phyloP scores from a whole-genome alignment of 495 filamentous ascomycete genomes.

The Penicillium taxi region DNA sequence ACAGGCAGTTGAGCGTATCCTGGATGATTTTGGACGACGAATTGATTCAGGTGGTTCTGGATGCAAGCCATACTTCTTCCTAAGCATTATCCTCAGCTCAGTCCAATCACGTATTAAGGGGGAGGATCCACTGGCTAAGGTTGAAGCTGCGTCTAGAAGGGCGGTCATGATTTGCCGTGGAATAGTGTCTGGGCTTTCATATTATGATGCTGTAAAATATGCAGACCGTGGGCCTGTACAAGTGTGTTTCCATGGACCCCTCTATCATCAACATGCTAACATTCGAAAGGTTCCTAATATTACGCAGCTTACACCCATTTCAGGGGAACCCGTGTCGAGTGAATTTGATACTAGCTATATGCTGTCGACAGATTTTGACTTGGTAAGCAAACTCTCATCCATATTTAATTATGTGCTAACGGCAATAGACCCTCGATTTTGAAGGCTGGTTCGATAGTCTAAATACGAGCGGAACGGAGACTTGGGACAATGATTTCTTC shows the following conservation, averaged over 20 bases:
- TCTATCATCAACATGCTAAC: slow-evolving; percentile 1
- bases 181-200: slow-evolving; percentile 20
- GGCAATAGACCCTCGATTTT: slow-evolving; percentile 25
- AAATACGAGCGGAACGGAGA: slow-evolving; percentile 20
- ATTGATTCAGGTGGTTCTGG: slow-evolving; percentile 24
- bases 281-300: slow-evolving; percentile 4
- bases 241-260: slow-evolving; percentile 7
- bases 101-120: slow-evolving; percentile 33
- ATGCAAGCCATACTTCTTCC: slow-evolving; percentile 30
- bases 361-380: slow-evolving; percentile 19
- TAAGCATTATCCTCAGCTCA: slow-evolving; percentile 26
- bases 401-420: slow-evolving; percentile 12
- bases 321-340: slow-evolving; percentile 15
- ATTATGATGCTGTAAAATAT: slow-evolving; percentile 16
- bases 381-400: slow-evolving; percentile 15
- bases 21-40: slow-evolving; percentile 26
- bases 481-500: slow-evolving; percentile 30
- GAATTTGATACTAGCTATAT: slow-evolving; percentile 25
- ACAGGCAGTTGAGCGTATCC: slow-evolving; percentile 25
- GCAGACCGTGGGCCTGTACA: slow-evolving; percentile 7
- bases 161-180: slow-evolving; percentile 19
- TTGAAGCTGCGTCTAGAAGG: slow-evolving; percentile 21
- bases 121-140: slow-evolving; percentile 22
- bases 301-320: slow-evolving; percentile 8
- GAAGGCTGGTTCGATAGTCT: slow-evolving; percentile 27